Evolutionary conservation across 108 stramenopile species (phyloP), one percentile per base, ranked within the genome.

Genomic region (Nannochloropsis salina): DNA sequence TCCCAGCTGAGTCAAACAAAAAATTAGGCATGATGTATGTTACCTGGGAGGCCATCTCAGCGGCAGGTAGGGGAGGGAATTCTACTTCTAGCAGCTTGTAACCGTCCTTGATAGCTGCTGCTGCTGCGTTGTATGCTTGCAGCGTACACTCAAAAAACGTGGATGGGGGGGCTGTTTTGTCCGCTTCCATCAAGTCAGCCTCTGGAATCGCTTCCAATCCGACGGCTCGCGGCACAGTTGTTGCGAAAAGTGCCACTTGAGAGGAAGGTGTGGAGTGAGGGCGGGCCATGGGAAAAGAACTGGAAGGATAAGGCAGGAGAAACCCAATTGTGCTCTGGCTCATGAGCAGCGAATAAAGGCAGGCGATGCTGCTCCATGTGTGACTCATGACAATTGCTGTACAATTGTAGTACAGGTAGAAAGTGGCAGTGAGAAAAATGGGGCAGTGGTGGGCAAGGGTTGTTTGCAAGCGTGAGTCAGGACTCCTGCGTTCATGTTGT

Each of bases 51-150:
- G 61, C 61, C 61, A 74, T 74, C 61, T 74, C 61, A 3, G 61
- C 61, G 61, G 94, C 94, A 2, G 96, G 95, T n/a, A 96, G 90
- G 2, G 96, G 96, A 18, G 92, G 88, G 43, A 93, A 93, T 90
- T 97, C 97, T 41, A 97, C 90, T 88, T 97, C 97, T 43, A 97
- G 80, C n/a, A 97, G 85, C 44, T 90, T 89, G 51, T 93, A 87
- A 40, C 94, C 95, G 91, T 97, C 96, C 9, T 80, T 61, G 12
- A 95, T 90, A 47, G 96, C 96, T 51, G 20, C 85, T 22, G 82
- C 86, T 31, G 83, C 86, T 20, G 89, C 88, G n/a, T 11, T 83
- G 83, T 88, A 47, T 1, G 85, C 85, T 41, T 84, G 84, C 11
- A 22, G 6, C 40, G 45, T 41, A 51, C 84, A 84, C 61, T 84